phyloP scores from a whole-genome alignment of 352 stramenopile genomes.

The Phytophthora macrochlamydospora region DNA sequence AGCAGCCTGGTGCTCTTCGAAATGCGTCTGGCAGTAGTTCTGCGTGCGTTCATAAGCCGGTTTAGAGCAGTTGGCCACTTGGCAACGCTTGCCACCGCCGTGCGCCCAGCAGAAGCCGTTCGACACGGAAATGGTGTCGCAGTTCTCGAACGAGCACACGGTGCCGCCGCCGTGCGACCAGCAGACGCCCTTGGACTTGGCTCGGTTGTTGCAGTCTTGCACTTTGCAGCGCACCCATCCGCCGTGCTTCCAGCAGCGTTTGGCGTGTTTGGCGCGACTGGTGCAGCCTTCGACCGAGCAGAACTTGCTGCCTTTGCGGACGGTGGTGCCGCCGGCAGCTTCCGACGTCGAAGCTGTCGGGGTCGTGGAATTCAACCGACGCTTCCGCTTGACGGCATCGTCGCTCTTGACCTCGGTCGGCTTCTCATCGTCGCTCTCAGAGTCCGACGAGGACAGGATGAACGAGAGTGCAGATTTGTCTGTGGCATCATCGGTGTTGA shows the following conservation, averaged over 20 bases:
- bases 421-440: constrained; percentile 14
- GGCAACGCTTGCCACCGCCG: constrained; percentile 43
- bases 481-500: constrained; percentile 18
- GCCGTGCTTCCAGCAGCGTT: constrained; percentile 61
- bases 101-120: constrained; percentile 47
- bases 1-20: constrained; percentile 12
- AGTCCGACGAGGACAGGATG: constrained; percentile 40
- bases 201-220: constrained; percentile 58
- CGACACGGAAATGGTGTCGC: constrained; percentile 60
- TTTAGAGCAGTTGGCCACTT: constrained; percentile 37
- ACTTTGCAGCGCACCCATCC: constrained; percentile 64
- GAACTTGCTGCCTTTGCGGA: constrained; percentile 53
- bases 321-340: not conserved
- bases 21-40: constrained; percentile 40
- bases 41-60: constrained; percentile 45
- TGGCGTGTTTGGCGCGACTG: constrained; percentile 52
- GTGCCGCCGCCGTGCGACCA: constrained; percentile 64
- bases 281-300: constrained; percentile 51
- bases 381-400: constrained; percentile 19
- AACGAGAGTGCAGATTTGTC: constrained; percentile 40
- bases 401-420: too few relatives aligned
- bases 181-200: constrained; percentile 64
- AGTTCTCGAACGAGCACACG: constrained; percentile 44
- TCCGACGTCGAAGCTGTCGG: constrained; percentile 6
- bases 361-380: not conserved